Conservation (phyloP, 768 basidiomycete species). For the Suillus luteus region DNA sequence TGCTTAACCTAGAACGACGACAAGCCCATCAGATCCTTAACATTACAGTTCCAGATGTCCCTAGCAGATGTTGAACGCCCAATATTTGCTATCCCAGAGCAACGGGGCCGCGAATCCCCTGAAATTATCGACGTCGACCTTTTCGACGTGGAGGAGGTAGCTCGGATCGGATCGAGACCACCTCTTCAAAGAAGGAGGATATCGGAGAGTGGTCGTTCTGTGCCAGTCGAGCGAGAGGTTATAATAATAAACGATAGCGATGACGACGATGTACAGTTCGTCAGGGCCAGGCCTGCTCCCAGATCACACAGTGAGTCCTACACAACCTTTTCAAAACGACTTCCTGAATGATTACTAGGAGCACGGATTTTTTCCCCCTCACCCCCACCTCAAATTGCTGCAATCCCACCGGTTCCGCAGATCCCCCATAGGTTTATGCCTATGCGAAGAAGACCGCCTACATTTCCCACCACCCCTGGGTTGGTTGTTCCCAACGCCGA, state of each 20-base stretch:
- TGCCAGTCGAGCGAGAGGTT: conserved; percentile 24
- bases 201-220: conserved; percentile 24
- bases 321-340: background rate
- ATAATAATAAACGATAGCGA: conserved; percentile 44
- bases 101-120: conserved; percentile 19
- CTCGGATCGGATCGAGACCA: conserved; percentile 28
- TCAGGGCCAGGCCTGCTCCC: conserved; percentile 26
- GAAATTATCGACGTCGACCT: conserved; percentile 50
- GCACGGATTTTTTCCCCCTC: conserved; percentile 48
- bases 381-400: conserved; percentile 41
- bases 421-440: conserved; percentile 44
- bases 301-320: conserved; percentile 23
- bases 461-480: conserved; percentile 36
- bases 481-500: conserved; percentile 51
- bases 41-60: conserved; percentile 24
- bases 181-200: conserved; percentile 29
- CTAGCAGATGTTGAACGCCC: conserved; percentile 16
- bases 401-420: conserved; percentile 59
- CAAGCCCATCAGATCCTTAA: conserved; percentile 10
- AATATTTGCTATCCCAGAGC: conserved; percentile 16
- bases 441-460: conserved; percentile 36
- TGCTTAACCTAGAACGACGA: conserved; percentile 22
- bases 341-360: conserved; percentile 19
- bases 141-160: conserved; percentile 36
- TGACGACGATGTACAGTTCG: conserved; percentile 37